Evolutionary conservation across 768 basidiomycete genomes (phyloP), one percentile per base, ranked within the genome.

Genomic region (Leucocoprinus birnbaumii): DNA sequence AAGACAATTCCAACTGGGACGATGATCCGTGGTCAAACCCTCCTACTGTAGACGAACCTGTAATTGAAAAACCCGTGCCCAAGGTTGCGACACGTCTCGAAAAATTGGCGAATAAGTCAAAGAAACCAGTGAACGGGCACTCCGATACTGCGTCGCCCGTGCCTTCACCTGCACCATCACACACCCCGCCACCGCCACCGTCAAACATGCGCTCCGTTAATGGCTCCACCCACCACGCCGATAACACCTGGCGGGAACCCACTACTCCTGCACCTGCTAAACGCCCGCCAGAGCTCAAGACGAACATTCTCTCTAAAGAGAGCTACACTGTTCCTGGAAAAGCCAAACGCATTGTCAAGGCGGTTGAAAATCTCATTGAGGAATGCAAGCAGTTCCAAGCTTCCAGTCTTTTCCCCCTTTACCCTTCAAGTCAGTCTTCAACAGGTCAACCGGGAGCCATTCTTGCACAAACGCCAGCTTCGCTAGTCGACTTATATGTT

Each of bases 401-500:
- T 1, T 84, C 86, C 1, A 76, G 75, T 52, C 73, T 87, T 24
- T 79, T 89, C 53, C 47, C 54, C 8, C 27, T 40, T 35, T 45
- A 38, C 31, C 44, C 52, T 35, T 59, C 73, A 26, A 58, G 70
- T 56, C 51, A 63, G 0, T 58, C 68, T 25, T 61, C 77, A 26
- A 31, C 31, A 1, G 57, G 65, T 9, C 58, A 70, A 2, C 77
- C 81, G 18, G 87, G 88, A 9, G 72, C 69, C 1, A 70, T 85
- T 19, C 73, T 94, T 22, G 63, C 80, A 42, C 80, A 86, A 59
- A 77, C 86, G 1, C 79, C 86, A 16, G 73, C 83, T 2, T 78
- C 86, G 16, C 75, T 85, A 2, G 74, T 96, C 52, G 93, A 95
- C 51, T 71, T 97, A 8, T 89, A 85, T 69, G 80, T 88, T 42